These are phyloP conservation scores for Carpinus fangiana DNA, from an alignment of 306 rosid species.

Conservation along the genomic window DNA sequence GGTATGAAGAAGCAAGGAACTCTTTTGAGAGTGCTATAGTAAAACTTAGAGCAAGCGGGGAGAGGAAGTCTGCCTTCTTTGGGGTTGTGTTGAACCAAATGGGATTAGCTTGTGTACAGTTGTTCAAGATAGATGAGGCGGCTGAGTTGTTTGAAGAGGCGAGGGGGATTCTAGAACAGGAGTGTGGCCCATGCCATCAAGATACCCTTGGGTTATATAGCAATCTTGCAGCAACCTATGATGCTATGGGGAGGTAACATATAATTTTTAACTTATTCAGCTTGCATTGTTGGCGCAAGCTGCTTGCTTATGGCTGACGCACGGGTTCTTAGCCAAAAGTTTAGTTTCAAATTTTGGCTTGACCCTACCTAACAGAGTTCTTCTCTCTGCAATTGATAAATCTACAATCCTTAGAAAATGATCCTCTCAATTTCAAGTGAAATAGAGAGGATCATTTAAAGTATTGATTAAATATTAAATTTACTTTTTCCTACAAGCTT, in stretches of 20 bases:
- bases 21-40: constrained; percentile 79
- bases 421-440: too few species aligned
- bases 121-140: constrained; percentile 98
- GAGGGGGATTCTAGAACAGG: constrained; percentile 86
- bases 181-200: constrained; percentile 95
- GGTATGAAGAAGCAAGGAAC: constrained; percentile 79
- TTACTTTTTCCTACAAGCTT: too few species aligned
- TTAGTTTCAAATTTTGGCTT: not conserved
- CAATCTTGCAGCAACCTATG: constrained; percentile 98
- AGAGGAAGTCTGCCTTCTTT: constrained; percentile 94
- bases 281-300: constrained; percentile 11
- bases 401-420: not conserved
- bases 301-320: constrained; percentile 5
- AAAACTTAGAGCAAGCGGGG: constrained; percentile 90
- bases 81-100: constrained; percentile 97
- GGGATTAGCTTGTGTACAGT: constrained; percentile 96
- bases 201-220: constrained; percentile 97
- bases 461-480: too few species aligned
- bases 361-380: not conserved
- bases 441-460: too few species aligned
- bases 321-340: not conserved
- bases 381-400: not conserved
- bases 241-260: constrained; percentile 96
- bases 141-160: constrained; percentile 97
- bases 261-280: constrained; percentile 10